Conservation (phyloP, 116 monocot genomes). For the Dioscorea cayenensis region DNA sequence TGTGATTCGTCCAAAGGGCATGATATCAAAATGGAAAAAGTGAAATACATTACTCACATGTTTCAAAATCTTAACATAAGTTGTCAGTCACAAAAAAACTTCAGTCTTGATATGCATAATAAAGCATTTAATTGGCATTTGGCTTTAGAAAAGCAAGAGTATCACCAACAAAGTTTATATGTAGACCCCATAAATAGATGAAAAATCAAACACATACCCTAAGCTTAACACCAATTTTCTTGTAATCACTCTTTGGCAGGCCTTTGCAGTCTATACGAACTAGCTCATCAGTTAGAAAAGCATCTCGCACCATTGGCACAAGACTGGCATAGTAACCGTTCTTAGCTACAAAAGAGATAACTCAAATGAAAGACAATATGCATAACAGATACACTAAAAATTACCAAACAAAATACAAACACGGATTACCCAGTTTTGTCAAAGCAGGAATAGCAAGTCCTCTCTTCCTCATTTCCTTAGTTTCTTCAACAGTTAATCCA, state of each 20-base stretch:
- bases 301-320: constrained; percentile 90
- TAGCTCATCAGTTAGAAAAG: constrained; percentile 76
- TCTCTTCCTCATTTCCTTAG: constrained; percentile 87
- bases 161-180: too few species aligned
- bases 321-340: constrained; percentile 96
- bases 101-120: not conserved
- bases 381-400: not conserved
- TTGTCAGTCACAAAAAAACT: not conserved
- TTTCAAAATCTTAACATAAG: too few species aligned
- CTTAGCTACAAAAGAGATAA: constrained; percentile 58
- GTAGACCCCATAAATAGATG: not conserved
- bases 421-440: constrained; percentile 73
- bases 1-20: too few species aligned
- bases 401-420: not conserved
- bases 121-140: not conserved
- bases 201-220: constrained; percentile 40
- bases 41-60: too few species aligned
- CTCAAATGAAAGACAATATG: not conserved
- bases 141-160: too few species aligned
- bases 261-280: constrained; percentile 92
- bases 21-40: too few species aligned
- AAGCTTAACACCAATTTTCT: constrained; percentile 88
- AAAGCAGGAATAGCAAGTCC: constrained; percentile 70
- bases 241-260: constrained; percentile 75
- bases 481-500: constrained; percentile 75